Evolutionary conservation across 1,284 basidiomycete genomes (phyloP), one percentile per base, ranked within the genome.

Genomic region (Exobasidium rhododendri): DNA sequence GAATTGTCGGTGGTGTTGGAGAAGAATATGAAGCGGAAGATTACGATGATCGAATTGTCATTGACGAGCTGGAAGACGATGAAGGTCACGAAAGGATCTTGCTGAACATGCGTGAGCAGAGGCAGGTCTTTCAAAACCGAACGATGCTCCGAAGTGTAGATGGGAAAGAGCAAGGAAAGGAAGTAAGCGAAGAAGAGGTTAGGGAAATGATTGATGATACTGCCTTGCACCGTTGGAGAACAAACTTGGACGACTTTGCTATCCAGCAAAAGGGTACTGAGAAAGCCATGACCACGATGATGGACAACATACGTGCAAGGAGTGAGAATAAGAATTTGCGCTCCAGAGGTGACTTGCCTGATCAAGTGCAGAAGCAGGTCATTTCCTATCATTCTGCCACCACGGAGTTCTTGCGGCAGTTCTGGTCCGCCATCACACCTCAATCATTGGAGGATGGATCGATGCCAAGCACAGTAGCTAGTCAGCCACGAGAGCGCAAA

Each of bases 401-500:
- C 1, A 93, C 91, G 69, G 94, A 99, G 80, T 97, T 97, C 79
- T 83, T 99, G 10, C 86, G 94, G 10, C 94, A 97, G 77, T 97
- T 93, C 77, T 98, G 94, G 93, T 85, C 88, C 10, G 86, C 92
- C 0, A 85, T 91, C 55, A 89, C 94, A 61, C 94, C 94, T 0
- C 85, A 89, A 1, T 74, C 75, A 17, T 47, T 58, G 29, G 20
- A 51, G 24, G 40, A 45, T 30, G 57, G 24, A n/a, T 32, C 17
- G 17, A 47, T 59, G 45, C 29, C 24, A 40, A 60, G 6, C 29
- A 60, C 58, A 29, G 30, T 45, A 20, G 45, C 58, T 24, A 32
- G 32, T 57, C n/a, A 28, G 2, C 45, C 63, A 2, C 47, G 47
- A 14, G 65, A 67, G 0, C 43, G 54, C 26, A 64, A 68, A 30